Evolutionary conservation across 495 filamentous ascomycete genomes (phyloP).

Genomic region (Hypoxylon fragiforme): DNA sequence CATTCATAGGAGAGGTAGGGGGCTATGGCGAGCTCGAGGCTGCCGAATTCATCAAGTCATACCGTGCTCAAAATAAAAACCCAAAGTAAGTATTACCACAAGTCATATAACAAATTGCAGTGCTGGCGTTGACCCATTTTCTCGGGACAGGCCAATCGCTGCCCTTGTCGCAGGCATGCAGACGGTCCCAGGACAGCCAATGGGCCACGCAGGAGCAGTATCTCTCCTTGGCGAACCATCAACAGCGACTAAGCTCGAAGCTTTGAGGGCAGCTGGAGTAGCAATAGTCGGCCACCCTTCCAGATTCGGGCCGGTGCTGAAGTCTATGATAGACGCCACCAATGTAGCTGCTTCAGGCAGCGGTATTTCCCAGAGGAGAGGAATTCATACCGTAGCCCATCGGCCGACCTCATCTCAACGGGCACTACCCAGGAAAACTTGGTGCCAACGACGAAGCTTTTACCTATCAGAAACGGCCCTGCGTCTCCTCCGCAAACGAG

Average conservation of each 20-base stretch:
- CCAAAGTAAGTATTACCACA: slow-evolving; percentile 64
- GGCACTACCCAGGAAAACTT: neutral
- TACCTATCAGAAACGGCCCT: slow-evolving; percentile 63
- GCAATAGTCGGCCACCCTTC: slow-evolving; percentile 80
- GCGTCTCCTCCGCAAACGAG: slow-evolving; percentile 59
- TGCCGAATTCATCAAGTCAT: slow-evolving; percentile 76
- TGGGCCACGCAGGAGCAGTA: slow-evolving; percentile 90
- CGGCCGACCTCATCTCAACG: slow-evolving; percentile 10
- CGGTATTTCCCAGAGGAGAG: slow-evolving; percentile 45
- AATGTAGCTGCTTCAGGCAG: slow-evolving; percentile 17
- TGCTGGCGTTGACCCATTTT: neutral
- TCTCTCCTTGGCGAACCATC: slow-evolving; percentile 66
- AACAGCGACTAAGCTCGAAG: slow-evolving; percentile 65
- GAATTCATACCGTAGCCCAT: slow-evolving; percentile 53
- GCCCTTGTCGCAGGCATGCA: slow-evolving; percentile 73
- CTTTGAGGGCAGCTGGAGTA: slow-evolving; percentile 70
- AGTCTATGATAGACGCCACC: slow-evolving; percentile 42
- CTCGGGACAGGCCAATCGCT: slow-evolving; percentile 67
- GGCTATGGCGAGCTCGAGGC: slow-evolving; percentile 79
- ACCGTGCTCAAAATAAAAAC: slow-evolving; percentile 57
- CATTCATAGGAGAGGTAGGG: slow-evolving; percentile 86
- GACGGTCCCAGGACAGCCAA: slow-evolving; percentile 68
- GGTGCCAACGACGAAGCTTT: slow-evolving; percentile 58
- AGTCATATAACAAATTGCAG: too few relatives aligned
- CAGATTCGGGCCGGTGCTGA: slow-evolving; percentile 76